phyloP scores from a whole-genome alignment of 352 stramenopile genomes.

The Pythium oligandrum region DNA sequence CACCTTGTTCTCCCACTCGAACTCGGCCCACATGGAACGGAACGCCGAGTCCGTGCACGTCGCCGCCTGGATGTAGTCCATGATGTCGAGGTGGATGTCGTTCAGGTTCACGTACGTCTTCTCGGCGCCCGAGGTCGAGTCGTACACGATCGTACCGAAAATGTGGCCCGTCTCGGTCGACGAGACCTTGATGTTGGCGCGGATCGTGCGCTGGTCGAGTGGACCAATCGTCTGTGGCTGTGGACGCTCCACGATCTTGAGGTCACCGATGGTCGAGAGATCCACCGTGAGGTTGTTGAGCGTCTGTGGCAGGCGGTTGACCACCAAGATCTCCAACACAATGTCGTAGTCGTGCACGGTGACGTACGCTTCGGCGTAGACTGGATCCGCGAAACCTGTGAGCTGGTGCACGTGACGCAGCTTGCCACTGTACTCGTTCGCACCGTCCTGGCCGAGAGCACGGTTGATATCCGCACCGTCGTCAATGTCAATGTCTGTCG shows the following conservation, averaged over 20 bases:
- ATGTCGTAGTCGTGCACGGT: constrained; percentile 99
- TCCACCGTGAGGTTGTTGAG: constrained; percentile 99
- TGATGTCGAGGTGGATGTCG: constrained; percentile 99
- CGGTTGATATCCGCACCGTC: constrained; percentile 95
- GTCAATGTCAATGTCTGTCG: constrained; percentile 96
- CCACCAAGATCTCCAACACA: constrained; percentile 98
- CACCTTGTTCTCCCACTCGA: constrained; percentile 99
- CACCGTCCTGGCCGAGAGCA: constrained; percentile 89
- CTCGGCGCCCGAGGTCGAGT: constrained; percentile 93
- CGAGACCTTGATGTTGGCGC: constrained; percentile 99
- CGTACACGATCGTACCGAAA: constrained; percentile 99
- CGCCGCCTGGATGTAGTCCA: constrained; percentile 99
- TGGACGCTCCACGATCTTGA: constrained; percentile 99
- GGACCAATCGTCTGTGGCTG: constrained; percentile 97
- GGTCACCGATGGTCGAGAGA: constrained; percentile 98
- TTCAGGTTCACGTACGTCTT: constrained; percentile 99
- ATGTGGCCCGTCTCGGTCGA: constrained; percentile 99
- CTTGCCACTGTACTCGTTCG: constrained; percentile 87
- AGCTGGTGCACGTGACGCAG: constrained; percentile 98
- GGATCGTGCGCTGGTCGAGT: constrained; percentile 95
- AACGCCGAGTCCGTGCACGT: constrained; percentile 96
- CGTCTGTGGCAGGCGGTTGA: constrained; percentile 98
- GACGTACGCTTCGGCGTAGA: constrained; percentile 99
- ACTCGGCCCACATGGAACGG: constrained; percentile 99
- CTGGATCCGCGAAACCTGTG: constrained; percentile 98